Conservation (phyloP, 1,139 yeast species). For the Protomyces arabidopsidicola region DNA sequence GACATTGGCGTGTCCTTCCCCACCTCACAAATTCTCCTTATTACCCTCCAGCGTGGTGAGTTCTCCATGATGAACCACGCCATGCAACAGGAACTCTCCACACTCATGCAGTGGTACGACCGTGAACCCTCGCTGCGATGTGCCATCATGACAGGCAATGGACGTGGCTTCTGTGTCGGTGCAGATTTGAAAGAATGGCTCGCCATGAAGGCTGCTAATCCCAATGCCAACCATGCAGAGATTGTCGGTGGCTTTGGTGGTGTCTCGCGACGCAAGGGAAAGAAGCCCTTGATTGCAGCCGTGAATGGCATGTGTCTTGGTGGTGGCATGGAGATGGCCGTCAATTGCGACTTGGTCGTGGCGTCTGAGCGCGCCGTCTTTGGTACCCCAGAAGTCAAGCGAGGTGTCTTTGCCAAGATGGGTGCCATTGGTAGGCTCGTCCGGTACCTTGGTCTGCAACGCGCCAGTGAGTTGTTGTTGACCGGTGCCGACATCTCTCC, state of each 20-base stretch:
- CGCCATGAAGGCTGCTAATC: conserved; percentile 7
- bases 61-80: conserved; percentile 28
- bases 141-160: conserved; percentile 39
- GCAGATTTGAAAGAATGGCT: conserved; percentile 39
- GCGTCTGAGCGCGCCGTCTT: conserved; percentile 37
- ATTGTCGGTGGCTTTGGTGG: conserved; percentile 38
- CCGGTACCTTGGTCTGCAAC: conserved; percentile 35
- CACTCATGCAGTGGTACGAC: conserved; percentile 36
- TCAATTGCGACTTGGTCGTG: conserved; percentile 40
- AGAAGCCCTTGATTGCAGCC: conserved; percentile 39
- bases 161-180: conserved; percentile 39
- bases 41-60: conserved; percentile 24
- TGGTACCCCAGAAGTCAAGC: conserved; percentile 38
- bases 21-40: conserved; percentile 10
- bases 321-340: conserved; percentile 39
- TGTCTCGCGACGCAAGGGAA: conserved; percentile 36
- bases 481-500: conserved; percentile 39
- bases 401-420: conserved; percentile 39
- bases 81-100: conserved; percentile 25
- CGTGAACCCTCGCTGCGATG: conserved; percentile 35
- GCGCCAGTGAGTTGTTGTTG: conserved; percentile 38
- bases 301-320: conserved; percentile 39
- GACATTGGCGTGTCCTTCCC: conserved; percentile 15
- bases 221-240: neutral
- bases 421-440: conserved; percentile 38